Evolutionary conservation across 2,329 filamentous ascomycete genomes (phyloP).

Genomic region (Trichophyton schoenleinii): DNA sequence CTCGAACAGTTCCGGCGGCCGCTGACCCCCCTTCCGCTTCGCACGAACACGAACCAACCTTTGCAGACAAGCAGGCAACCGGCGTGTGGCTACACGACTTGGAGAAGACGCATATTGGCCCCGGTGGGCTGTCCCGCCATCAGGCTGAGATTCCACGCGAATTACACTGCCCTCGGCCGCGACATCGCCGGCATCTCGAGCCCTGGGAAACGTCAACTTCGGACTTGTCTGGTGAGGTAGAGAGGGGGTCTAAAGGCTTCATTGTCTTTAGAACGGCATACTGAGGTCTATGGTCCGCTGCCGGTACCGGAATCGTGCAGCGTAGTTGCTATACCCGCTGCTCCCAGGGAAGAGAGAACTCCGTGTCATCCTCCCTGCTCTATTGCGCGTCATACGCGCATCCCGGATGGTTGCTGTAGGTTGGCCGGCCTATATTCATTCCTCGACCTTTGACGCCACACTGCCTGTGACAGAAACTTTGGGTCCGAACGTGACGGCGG

Average conservation of each 20-base stretch:
- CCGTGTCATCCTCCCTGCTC: neutral
- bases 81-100: neutral
- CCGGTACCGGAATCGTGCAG: neutral
- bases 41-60: neutral
- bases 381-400: neutral
- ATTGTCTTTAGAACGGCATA: neutral
- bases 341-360: neutral
- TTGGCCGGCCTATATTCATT: neutral
- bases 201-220: neutral
- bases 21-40: neutral
- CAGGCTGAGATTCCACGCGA: neutral
- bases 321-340: neutral
- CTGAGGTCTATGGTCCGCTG: neutral
- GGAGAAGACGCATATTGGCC: neutral
- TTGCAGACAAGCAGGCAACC: neutral
- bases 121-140: slow-evolving; percentile 3
- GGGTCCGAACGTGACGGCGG: neutral
- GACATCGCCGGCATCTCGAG: neutral
- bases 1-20: neutral
- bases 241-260: neutral
- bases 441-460: neutral
- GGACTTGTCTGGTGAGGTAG: neutral
- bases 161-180: neutral
- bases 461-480: neutral
- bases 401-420: neutral